phyloP scores from a whole-genome alignment of 2,329 filamentous ascomycete species.

The Xylariaceae sp. region DNA sequence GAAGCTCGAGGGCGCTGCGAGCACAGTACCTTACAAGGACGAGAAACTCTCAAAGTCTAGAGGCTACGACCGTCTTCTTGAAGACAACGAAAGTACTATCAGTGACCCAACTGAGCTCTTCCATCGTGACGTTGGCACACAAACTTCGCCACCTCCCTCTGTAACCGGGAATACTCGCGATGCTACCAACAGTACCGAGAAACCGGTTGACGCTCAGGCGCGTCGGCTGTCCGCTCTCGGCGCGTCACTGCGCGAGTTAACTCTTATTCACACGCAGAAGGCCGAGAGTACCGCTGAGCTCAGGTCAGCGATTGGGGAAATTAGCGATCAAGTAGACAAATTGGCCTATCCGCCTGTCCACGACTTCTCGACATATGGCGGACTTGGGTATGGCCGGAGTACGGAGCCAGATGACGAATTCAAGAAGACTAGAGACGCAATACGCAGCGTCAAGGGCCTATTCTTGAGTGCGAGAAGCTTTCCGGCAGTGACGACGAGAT shows the following conservation, averaged over 20 bases:
- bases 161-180: conserved; percentile 31
- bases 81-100: conserved; percentile 52
- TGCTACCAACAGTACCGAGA: conserved; percentile 31
- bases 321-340: conserved; percentile 70
- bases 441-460: conserved; percentile 79
- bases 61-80: conserved; percentile 29
- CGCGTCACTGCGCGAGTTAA: conserved; percentile 50
- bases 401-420: conserved; percentile 72
- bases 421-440: conserved; percentile 73
- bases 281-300: conserved; percentile 58
- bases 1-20: conserved; percentile 63
- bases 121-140: conserved; percentile 79
- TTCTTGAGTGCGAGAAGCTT: conserved; percentile 78
- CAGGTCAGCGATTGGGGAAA: conserved; percentile 58
- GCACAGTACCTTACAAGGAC: conserved; percentile 59
- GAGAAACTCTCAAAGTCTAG: conserved; percentile 33
- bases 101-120: conserved; percentile 79
- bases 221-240: conserved; percentile 51
- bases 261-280: conserved; percentile 50
- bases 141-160: conserved; percentile 66
- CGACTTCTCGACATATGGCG: conserved; percentile 52
- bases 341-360: conserved; percentile 54
- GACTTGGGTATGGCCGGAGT: conserved; percentile 43
- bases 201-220: conserved; percentile 47
- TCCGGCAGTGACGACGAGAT: conserved; percentile 50